phyloP scores from a whole-genome alignment of 2,329 filamentous ascomycete species.

The Exophiala aquamarina region DNA sequence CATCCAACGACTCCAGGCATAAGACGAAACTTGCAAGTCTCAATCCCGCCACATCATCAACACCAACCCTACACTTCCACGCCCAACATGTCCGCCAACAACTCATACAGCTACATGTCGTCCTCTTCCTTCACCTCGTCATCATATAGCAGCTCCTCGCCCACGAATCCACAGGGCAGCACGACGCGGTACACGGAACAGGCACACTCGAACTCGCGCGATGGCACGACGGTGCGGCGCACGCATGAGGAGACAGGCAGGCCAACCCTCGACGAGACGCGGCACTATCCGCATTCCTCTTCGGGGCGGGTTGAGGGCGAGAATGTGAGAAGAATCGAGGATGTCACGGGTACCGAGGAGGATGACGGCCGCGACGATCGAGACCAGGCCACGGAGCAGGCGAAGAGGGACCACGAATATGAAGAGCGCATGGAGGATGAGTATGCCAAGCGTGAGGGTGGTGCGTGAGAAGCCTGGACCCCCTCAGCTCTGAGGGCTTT shows the following conservation, averaged over 20 bases:
- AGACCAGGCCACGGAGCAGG: slow-evolving; percentile 7
- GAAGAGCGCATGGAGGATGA: slow-evolving; percentile 50
- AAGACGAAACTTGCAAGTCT: not conserved
- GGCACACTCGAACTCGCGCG: slow-evolving; percentile 16
- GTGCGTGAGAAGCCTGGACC: slow-evolving; percentile 35
- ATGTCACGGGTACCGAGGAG: slow-evolving; percentile 16
- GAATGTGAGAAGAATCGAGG: slow-evolving; percentile 11
- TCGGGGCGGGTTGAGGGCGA: not conserved
- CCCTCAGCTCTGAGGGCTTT: too few species aligned
- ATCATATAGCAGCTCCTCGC: not conserved
- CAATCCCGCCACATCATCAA: not conserved
- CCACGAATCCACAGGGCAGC: slow-evolving; percentile 2
- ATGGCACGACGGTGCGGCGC: slow-evolving; percentile 17
- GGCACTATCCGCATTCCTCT: slow-evolving; percentile 1
- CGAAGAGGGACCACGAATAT: slow-evolving; percentile 39
- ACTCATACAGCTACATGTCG: slow-evolving; percentile 1
- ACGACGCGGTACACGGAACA: slow-evolving; percentile 13
- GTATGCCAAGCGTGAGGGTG: slow-evolving; percentile 44
- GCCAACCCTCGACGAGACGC: slow-evolving; percentile 12
- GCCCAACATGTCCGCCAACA: not conserved
- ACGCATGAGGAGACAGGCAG: slow-evolving; percentile 14
- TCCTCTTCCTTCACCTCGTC: slow-evolving; percentile 4
- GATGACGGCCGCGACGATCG: not conserved
- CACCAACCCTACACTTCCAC: not conserved
- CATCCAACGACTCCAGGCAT: too few species aligned